Conservation (phyloP, 2,329 filamentous ascomycete species). For the Massarina eburnea region DNA sequence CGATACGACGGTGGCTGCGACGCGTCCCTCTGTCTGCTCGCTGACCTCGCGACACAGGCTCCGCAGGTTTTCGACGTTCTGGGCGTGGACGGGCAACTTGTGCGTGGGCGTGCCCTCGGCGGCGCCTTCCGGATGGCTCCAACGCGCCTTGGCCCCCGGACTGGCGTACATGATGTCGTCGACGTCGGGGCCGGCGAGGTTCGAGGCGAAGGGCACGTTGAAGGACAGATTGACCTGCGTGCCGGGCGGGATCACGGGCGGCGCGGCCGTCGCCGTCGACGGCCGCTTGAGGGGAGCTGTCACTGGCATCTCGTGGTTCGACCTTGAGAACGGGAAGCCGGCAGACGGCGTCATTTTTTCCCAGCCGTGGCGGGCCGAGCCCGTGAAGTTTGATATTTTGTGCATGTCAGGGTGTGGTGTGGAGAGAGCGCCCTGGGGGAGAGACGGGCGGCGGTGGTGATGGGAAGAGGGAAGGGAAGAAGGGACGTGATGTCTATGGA, state of each 20-base stretch:
- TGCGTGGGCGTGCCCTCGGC: slow-evolving; percentile 82
- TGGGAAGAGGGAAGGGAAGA: slow-evolving; percentile 5
- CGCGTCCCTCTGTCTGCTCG: slow-evolving; percentile 62
- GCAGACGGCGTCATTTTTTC: slow-evolving; percentile 65
- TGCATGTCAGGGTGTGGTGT: slow-evolving; percentile 55
- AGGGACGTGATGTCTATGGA: background rate
- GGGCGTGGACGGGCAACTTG: slow-evolving; percentile 87
- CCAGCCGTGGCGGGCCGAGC: slow-evolving; percentile 67
- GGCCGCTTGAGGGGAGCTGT: slow-evolving; percentile 59
- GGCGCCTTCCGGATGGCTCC: slow-evolving; percentile 89
- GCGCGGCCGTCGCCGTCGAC: slow-evolving; percentile 47
- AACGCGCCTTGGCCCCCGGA: slow-evolving; percentile 81
- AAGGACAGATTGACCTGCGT: slow-evolving; percentile 88
- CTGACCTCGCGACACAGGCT: slow-evolving; percentile 82
- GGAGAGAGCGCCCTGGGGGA: slow-evolving; percentile 23
- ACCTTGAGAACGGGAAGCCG: slow-evolving; percentile 64
- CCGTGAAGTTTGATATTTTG: slow-evolving; percentile 69
- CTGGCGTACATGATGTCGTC: slow-evolving; percentile 95
- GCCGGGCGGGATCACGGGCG: slow-evolving; percentile 71
- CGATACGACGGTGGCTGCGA: slow-evolving; percentile 81
- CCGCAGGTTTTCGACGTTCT: slow-evolving; percentile 79
- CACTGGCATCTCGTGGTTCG: slow-evolving; percentile 58
- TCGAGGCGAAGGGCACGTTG: slow-evolving; percentile 94
- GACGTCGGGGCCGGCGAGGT: slow-evolving; percentile 86
- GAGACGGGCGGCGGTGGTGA: slow-evolving; percentile 23